Percentiles rank a stretch among this genome's conserved stretches.
Evolutionary conservation across 768 basidiomycete species (phyloP).

Genomic region (Lactifluus subvellereus): DNA sequence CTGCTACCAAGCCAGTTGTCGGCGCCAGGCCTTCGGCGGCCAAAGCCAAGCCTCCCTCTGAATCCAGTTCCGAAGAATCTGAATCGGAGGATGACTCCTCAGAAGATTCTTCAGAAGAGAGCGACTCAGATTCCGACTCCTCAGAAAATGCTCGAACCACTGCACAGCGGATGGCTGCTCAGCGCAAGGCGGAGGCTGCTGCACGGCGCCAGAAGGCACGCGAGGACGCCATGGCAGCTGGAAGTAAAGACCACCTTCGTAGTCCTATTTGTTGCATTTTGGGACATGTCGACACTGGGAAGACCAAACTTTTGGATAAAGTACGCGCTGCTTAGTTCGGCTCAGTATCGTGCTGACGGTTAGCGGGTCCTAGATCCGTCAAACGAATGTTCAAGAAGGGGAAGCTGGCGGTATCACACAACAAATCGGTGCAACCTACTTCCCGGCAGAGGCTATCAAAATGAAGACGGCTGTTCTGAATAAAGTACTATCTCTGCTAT

Average conservation of each 20-base stretch:
- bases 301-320: slow-evolving; percentile 97
- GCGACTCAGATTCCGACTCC: slow-evolving; percentile 43
- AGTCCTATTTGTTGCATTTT: slow-evolving; percentile 98
- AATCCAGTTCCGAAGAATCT: slow-evolving; percentile 35
- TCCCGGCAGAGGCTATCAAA: slow-evolving; percentile 92
- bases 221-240: slow-evolving; percentile 77
- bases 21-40: slow-evolving; percentile 27
- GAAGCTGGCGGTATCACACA: slow-evolving; percentile 99
- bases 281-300: slow-evolving; percentile 99
- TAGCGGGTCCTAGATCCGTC: slow-evolving; percentile 67
- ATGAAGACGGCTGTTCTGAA: slow-evolving; percentile 93
- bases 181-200: slow-evolving; percentile 80
- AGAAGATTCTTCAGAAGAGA: slow-evolving; percentile 30
- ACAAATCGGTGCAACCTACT: slow-evolving; percentile 99
- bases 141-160: slow-evolving; percentile 62
- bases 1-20: slow-evolving; percentile 16
- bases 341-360: background rate
- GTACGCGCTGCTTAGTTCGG: slow-evolving; percentile 36
- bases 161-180: slow-evolving; percentile 58
- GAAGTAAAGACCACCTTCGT: slow-evolving; percentile 85
- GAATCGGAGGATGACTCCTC: slow-evolving; percentile 37
- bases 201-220: slow-evolving; percentile 73
- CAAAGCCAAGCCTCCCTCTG: slow-evolving; percentile 3
- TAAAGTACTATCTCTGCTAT: slow-evolving; percentile 43
- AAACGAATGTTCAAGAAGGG: slow-evolving; percentile 99